Evolutionary conservation across 1,284 basidiomycete genomes (phyloP), one percentile per base, ranked within the genome.

Genomic region (Rhodotorula sp.): DNA sequence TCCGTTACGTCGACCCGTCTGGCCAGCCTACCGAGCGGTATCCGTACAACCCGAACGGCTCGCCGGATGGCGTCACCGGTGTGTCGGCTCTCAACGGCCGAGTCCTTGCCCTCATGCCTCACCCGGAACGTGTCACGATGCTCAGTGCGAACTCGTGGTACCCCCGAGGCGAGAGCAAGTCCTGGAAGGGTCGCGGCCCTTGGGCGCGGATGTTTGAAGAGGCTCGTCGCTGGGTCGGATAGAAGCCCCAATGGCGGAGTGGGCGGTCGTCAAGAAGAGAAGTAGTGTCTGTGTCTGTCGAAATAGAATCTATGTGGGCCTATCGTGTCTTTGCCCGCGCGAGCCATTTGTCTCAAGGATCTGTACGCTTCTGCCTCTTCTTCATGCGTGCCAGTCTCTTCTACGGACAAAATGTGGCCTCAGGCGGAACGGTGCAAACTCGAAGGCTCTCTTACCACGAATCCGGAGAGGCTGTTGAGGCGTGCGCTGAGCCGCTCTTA

Each of bases 191-290:
- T n/a, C 84, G 85, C 60, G 95, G 93, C 2, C 95, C 95, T 2
- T 99, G 95, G 95, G 94, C 97, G 83, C 88, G 86, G 79, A 82
- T 98, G 80, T 99, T 98, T 87, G 91, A 94, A 83, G 97, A 89
- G 80, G 95, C 92, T 1, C 81, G 84, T 68, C 77, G 74, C 63
- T 86, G 80, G 79, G 80, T 82, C 26, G 80, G 70, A 8, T 79
- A 71, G 43, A 49, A 55, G 54, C 38, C 38, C 38, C 38, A 2
- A 43, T 43, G 38, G 10, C 34, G 34, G 34, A 38, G 34, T 38
- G 34, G 34, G 34, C 38, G 38, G 38, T 43, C 12, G 12, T 43
- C 2, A 14, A 14, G 1, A 43, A 14, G 38, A 14, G 23, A 18
- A 47, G 60, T 28, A 45, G 57, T 34, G 28, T 58, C 10, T 23